Percentiles rank a stretch among this genome's conserved stretches.
phyloP scores from a whole-genome alignment of 495 filamentous ascomycete genomes.

The Tetracladium marchalianum region DNA sequence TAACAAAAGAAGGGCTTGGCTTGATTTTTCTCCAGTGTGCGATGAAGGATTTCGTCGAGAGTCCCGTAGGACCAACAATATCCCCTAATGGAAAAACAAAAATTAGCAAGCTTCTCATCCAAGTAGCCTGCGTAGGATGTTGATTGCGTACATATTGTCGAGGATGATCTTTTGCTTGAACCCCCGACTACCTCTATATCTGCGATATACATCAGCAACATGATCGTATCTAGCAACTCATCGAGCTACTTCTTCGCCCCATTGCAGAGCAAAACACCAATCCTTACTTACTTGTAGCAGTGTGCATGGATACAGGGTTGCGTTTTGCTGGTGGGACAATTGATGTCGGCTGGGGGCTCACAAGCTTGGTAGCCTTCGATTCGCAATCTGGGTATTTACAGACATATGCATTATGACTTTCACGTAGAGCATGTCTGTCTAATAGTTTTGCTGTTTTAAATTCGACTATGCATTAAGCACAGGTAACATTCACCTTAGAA shows the following conservation, averaged over 20 bases:
- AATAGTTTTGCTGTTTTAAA: background rate
- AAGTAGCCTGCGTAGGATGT: constrained; percentile 19
- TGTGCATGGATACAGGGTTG: constrained; percentile 18
- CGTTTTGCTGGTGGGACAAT: constrained; percentile 9
- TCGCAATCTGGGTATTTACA: constrained; percentile 15
- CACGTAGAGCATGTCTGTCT: background rate
- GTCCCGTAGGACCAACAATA: too few species aligned
- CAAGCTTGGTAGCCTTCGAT: constrained; percentile 17
- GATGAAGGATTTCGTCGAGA: too few species aligned
- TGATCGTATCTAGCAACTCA: background rate
- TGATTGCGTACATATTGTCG: constrained; percentile 27
- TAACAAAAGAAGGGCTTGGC: background rate
- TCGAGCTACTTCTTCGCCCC: background rate
- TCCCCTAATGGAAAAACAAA: too few species aligned
- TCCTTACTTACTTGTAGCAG: constrained; percentile 16
- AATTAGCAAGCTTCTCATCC: too few species aligned
- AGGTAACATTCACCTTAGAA: background rate
- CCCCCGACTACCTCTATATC: constrained; percentile 24
- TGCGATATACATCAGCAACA: constrained; percentile 2
- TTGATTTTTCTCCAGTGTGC: background rate
- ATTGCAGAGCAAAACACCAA: background rate
- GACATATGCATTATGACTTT: constrained; percentile 1
- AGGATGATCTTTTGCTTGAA: constrained; percentile 30
- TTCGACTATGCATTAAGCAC: background rate
- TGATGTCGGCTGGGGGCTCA: constrained; percentile 22